Evolutionary conservation across 805 yeast genomes (phyloP).

Genomic region (Blastobotrys parvus): DNA sequence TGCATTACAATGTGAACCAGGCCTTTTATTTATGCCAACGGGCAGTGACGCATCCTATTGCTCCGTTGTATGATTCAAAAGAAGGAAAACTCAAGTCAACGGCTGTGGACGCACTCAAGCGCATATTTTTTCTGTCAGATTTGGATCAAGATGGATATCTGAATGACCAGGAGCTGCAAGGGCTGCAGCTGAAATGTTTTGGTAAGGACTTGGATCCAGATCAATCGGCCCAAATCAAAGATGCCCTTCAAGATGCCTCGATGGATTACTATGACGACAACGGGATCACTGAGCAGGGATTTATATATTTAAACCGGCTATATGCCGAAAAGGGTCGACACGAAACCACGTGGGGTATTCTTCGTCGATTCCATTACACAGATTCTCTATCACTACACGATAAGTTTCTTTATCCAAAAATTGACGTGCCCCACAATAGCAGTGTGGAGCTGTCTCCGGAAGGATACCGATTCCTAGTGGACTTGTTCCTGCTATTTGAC

Average conservation of each 20-base stretch:
- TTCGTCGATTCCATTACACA: constrained; percentile 82
- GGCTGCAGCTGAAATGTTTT: constrained; percentile 70
- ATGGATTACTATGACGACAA: constrained; percentile 25
- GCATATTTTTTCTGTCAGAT: constrained; percentile 80
- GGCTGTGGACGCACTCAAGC: constrained; percentile 63
- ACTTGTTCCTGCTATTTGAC: constrained; percentile 78
- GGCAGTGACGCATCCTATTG: constrained; percentile 85
- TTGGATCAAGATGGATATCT: constrained; percentile 83
- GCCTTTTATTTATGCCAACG: constrained; percentile 90
- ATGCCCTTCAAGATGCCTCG: constrained; percentile 27
- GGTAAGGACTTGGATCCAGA: constrained; percentile 41
- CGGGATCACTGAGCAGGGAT: constrained; percentile 70
- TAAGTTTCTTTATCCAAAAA: constrained; percentile 61
- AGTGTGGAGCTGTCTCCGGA: constrained; percentile 80
- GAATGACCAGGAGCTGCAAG: constrained; percentile 59
- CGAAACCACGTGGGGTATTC: constrained; percentile 94
- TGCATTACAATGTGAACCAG: constrained; percentile 78
- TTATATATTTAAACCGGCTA: constrained; percentile 64
- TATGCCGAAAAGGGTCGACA: constrained; percentile 91
- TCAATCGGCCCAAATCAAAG: constrained; percentile 34
- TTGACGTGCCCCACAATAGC: constrained; percentile 16
- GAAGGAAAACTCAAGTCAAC: constrained; percentile 73
- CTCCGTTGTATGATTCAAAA: constrained; percentile 90
- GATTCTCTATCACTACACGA: constrained; percentile 83
- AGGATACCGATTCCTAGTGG: constrained; percentile 89